Evolutionary conservation across 129 eudicot species (phyloP), one percentile per base, ranked within the genome.

Genomic region (Calendula officinalis): DNA sequence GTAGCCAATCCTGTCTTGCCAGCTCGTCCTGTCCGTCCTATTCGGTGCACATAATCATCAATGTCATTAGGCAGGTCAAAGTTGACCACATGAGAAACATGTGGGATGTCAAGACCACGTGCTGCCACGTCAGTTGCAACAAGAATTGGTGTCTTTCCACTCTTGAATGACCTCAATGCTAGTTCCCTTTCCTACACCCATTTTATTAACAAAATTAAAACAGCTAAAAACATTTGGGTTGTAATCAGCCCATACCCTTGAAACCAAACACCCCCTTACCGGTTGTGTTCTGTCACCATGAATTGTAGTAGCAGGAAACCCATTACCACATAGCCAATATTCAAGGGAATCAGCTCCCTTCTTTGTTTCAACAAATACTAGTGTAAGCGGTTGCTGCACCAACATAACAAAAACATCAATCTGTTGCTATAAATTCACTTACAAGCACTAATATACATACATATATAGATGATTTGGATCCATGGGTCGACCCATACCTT

Each of bases 91-190:
- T 87, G 95, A 52, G 95, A 72, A 52, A 87, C 95, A 54, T 84
- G 82, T 8, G 95, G 95, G 36, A 87, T 87, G 61, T 87, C 95
- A 17, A 87, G 87, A 27, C 90, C 95, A 39, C 95, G 90, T 0
- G 95, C 95, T 45, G 95, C 95, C 84, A 83, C 95, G 52, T 86
- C 90, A 1, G 95, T 87, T 1, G 95, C 95, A 6, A 87, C 95
- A 62, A 87, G 67, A 51, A 87, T 87, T 8, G 95, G 95, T 16
- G 95, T 83, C 41, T 78, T 73, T 49, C 90, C 95, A 44, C 95
- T 87, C 75, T 87, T 87, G 35, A 87, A 87, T 2, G 95, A 83
- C 81, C 95, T 83, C 67, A 87, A 76, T 10, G 95, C 95, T 30
- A 51, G 62, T 76, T 87, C 95, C 69, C 90, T 73, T 75, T 87